Base-by-base conservation (phyloP, 208 protist genomes). In the Porcisia deanei region DNA sequence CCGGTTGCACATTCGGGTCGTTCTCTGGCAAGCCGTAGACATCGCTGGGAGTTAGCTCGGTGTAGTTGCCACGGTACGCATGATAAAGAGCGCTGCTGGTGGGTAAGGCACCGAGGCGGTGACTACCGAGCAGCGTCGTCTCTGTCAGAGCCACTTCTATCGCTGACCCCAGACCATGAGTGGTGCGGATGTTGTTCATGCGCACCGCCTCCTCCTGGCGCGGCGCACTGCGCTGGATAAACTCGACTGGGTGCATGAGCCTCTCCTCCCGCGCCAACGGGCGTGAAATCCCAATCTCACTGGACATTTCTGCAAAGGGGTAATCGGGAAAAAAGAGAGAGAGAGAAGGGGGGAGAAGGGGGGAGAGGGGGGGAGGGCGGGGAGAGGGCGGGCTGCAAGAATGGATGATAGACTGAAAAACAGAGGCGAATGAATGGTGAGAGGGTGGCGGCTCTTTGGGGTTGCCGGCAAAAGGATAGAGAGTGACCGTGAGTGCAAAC, bases 201-300 rank as follows among this genome's bases (percentile, higher is more conserved):
- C 91, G 90, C 75, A 93, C 77, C 25, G 89, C 88, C 78, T 97
- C 91, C 59, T 94, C 93, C 59, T 91, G 85, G 53, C 85, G 80
- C 8, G 88, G 79, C 25, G 85, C 68, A 54, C 73, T 90, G 43
- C 85, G 87, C 67, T 97, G 91, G 61, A 97, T 97, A 69, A 90
- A 92, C 81, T 97, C 93, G 53, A 88, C 90, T 0, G 93, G 93
- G 80, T 97, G 93, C 76, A 97, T 91, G 22, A 93, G 58, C 14
- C 77, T 73, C 80, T 91, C 86, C 80, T 94, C 91, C 54, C 68
- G 73, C 47, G 84, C 79, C 39, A 79, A 73, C 1, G 82, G 84
- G 41, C 81, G 73, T 6, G 85, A 77, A 30, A 97, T 88, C 22
- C 75, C 52, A 45, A 97, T 76, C 43, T 97, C 91, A 65, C 76